Evolutionary conservation across 495 filamentous ascomycete genomes (phyloP), one percentile per base, ranked within the genome.

Genomic region (Darksidea phi): DNA sequence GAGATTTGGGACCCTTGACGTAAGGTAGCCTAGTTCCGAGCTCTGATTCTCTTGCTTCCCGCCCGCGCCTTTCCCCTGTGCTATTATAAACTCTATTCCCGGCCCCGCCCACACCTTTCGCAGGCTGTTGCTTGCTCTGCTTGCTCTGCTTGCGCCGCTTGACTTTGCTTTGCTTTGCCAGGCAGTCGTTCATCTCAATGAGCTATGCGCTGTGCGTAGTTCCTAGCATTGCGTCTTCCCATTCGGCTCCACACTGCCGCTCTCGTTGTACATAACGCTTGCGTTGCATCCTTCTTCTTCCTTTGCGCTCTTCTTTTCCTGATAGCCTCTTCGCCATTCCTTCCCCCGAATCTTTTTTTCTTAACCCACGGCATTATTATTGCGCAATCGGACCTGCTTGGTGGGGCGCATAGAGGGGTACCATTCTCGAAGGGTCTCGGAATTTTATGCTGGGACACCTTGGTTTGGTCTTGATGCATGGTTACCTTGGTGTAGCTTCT

Each of bases 11-110:
- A 32, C 10, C 28, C 28, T 32, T 32, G 28, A 32, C 28, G 28
- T 32, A 32, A 21, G 4, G 25, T 24, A 18, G 49, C 23, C 23
- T 43, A 15, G 8, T 38, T 15, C 15, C 41, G 18, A 43, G 41
- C 36, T 15, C 18, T 52, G n/a, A 32, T 43, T 24, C 48, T 54
- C 58, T 49, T 57, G 38, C 59, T 49, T 18, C 48, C 49, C 59
- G 24, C 25, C 34, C 37, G 41, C 50, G 17, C 13, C 46, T 37
- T 13, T 18, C 26, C 17, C 32, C 23, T 1, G 25, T 60, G 57
- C 34, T 62, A 59, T 52, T 63, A 67, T 63, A 65, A 59, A 50
- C 48, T 13, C 60, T 56, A 56, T 67, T 67, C 24, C 60, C 56
- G 55, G 65, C 65, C 47, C 48, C 48, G 41, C 20, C 3, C 41